Evolutionary conservation across 2,329 filamentous ascomycete species (phyloP).

Genomic region (Zasmidium citrigriseum): DNA sequence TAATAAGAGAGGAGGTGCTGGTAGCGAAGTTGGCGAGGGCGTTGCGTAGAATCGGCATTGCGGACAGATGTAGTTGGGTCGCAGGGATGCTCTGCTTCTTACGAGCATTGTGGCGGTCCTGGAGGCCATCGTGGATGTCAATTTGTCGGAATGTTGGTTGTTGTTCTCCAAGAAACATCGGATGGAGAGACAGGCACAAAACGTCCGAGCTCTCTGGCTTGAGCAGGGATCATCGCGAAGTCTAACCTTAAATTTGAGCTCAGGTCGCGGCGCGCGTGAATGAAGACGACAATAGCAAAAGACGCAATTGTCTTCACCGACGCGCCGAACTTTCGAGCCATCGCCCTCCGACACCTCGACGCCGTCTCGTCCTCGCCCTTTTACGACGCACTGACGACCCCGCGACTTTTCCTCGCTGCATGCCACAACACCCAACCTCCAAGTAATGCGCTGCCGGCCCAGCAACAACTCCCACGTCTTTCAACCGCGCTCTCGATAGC

Average conservation of each 20-base stretch:
- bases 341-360: not conserved
- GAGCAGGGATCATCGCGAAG: not conserved
- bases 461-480: slow-evolving; percentile 9
- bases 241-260: not conserved
- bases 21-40: slow-evolving; percentile 23
- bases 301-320: not conserved
- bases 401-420: not conserved
- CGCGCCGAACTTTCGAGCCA: not conserved
- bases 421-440: slow-evolving; percentile 6
- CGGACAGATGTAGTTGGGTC: slow-evolving; percentile 23
- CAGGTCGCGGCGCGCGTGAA: not conserved
- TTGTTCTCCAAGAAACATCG: too few species aligned
- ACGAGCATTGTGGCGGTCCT: slow-evolving; percentile 23
- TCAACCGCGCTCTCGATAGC: slow-evolving; percentile 9
- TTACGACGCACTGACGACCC: not conserved
- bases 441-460: slow-evolving; percentile 21
- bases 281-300: not conserved
- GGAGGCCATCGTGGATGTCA: not conserved
- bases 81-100: slow-evolving; percentile 14
- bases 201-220: not conserved
- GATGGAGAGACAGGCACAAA: slow-evolving; percentile 6
- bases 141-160: not conserved
- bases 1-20: slow-evolving; percentile 43
- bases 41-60: slow-evolving; percentile 31
- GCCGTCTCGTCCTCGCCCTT: not conserved